These are phyloP conservation scores for Harrya chromipes DNA, from an alignment of 768 basidiomycete species.

Conservation along the genomic window DNA sequence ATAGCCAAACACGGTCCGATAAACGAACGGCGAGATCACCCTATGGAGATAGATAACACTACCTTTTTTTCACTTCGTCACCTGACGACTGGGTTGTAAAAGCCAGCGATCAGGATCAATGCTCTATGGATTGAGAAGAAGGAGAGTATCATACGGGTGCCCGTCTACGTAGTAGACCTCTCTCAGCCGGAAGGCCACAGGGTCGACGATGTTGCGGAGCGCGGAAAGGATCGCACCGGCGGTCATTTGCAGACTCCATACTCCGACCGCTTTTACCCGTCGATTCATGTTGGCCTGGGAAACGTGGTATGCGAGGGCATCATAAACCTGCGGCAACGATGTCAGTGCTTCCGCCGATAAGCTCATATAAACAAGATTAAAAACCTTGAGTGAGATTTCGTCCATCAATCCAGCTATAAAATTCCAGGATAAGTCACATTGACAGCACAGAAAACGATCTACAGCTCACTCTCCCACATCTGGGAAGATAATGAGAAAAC, in stretches of 20 bases:
- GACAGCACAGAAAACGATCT: neutral
- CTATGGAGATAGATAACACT: too few relatives aligned
- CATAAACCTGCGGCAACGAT: constrained; percentile 59
- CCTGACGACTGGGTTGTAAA: constrained; percentile 3
- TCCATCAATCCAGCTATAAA: constrained; percentile 86
- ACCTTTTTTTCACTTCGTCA: neutral
- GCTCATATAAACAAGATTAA: neutral
- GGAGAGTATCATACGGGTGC: constrained; percentile 29
- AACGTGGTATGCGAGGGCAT: constrained; percentile 94
- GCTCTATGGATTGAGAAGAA: constrained; percentile 21
- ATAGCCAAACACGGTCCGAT: neutral
- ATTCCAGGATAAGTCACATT: constrained; percentile 4
- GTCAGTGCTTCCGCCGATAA: neutral
- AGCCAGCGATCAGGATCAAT: constrained; percentile 8
- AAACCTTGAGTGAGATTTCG: constrained; percentile 80
- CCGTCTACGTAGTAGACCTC: constrained; percentile 32
- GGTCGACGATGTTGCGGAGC: constrained; percentile 74
- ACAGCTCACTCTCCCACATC: constrained; percentile 88
- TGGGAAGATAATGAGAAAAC: constrained; percentile 34
- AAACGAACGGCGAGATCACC: too few relatives aligned
- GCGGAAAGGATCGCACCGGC: constrained; percentile 82
- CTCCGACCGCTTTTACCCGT: constrained; percentile 83
- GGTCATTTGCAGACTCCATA: constrained; percentile 95
- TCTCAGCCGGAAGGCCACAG: constrained; percentile 35
- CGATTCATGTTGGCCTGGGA: constrained; percentile 86